Percentiles rank a stretch among this genome's conserved stretches.
phyloP scores from a whole-genome alignment of 495 filamentous ascomycete genomes.

The Glonium stellatum region DNA sequence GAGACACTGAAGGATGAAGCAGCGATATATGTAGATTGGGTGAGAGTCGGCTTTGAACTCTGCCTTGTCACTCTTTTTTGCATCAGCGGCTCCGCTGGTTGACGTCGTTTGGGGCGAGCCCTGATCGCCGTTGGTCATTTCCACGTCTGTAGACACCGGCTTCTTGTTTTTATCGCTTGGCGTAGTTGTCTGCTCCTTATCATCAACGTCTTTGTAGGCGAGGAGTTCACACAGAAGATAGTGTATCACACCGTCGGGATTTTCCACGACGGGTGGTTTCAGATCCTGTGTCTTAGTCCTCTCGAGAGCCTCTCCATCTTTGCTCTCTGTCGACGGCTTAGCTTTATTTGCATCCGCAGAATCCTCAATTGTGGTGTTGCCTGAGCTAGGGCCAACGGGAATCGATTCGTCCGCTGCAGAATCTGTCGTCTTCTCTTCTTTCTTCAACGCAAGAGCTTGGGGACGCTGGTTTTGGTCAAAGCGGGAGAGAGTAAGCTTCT shows the following conservation, averaged over 20 bases:
- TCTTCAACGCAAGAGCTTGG: slow-evolving; percentile 54
- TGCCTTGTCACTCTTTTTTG: slow-evolving; percentile 64
- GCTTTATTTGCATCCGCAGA: slow-evolving; percentile 38
- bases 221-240: slow-evolving; percentile 92
- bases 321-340: slow-evolving; percentile 39
- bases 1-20: slow-evolving; percentile 88
- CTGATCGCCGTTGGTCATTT: slow-evolving; percentile 38
- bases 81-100: slow-evolving; percentile 23
- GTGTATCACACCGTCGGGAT: slow-evolving; percentile 91
- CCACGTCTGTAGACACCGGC: slow-evolving; percentile 44
- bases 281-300: slow-evolving; percentile 59
- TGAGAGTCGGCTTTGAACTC: slow-evolving; percentile 88
- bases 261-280: slow-evolving; percentile 81
- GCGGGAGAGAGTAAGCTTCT: slow-evolving; percentile 63
- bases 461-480: slow-evolving; percentile 54
- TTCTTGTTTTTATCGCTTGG: slow-evolving; percentile 44
- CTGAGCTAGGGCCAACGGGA: not conserved
- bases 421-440: slow-evolving; percentile 36
- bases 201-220: slow-evolving; percentile 85
- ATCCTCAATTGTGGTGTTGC: not conserved
- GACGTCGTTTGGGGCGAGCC: slow-evolving; percentile 1
- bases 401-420: not conserved
- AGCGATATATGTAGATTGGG: slow-evolving; percentile 91
- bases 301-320: slow-evolving; percentile 49
- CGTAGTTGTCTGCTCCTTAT: slow-evolving; percentile 54